Percentiles rank a stretch among this genome's conserved stretches.
Evolutionary conservation across 179 eudicot species (phyloP).

Genomic region (Carnegiea gigantea): DNA sequence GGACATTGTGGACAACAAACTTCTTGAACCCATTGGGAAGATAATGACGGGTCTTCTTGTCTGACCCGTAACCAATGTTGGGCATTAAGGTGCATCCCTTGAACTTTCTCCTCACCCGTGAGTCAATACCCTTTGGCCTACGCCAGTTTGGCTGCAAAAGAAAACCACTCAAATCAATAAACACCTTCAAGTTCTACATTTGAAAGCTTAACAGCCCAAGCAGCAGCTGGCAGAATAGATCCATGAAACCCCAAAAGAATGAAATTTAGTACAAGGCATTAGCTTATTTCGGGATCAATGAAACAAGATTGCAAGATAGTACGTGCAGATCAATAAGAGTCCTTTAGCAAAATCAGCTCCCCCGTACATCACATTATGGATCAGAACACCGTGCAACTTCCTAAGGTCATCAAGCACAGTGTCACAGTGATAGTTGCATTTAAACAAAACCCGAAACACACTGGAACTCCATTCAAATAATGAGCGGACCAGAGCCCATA

Average conservation of each 20-base stretch:
- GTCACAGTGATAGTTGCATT: background rate
- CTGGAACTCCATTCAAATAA: background rate
- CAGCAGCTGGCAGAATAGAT: background rate
- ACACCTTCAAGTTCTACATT: background rate
- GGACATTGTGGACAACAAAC: conserved; percentile 65
- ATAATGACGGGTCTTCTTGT: conserved; percentile 69
- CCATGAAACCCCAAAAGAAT: background rate
- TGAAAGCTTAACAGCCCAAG: background rate
- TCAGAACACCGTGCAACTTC: background rate
- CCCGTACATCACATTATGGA: background rate
- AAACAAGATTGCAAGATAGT: background rate
- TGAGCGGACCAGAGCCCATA: background rate
- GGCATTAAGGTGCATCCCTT: conserved; percentile 60
- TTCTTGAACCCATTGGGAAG: conserved; percentile 72
- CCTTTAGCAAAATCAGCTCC: background rate
- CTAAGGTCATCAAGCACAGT: background rate
- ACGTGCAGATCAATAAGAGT: background rate
- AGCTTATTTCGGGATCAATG: background rate
- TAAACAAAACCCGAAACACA: background rate
- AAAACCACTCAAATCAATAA: background rate
- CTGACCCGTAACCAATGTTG: conserved; percentile 67
- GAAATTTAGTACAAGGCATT: background rate
- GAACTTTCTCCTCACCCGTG: conserved; percentile 63
- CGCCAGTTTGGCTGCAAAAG: conserved; percentile 49
- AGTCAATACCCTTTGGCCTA: conserved; percentile 73